phyloP scores from a whole-genome alignment of 331 rosid genomes.

The Rosa hybrid region DNA sequence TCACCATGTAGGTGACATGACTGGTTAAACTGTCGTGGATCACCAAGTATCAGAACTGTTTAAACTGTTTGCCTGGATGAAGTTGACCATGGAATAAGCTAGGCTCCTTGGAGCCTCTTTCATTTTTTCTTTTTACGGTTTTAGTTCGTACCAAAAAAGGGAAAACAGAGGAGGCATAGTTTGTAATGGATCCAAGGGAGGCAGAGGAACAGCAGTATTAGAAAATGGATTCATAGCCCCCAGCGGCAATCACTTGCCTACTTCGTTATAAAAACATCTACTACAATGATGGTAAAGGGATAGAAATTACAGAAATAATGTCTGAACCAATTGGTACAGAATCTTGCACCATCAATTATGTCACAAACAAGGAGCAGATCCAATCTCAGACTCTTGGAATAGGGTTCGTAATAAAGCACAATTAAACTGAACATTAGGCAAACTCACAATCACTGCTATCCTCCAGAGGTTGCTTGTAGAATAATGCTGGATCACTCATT shows the following conservation, averaged over 20 bases:
- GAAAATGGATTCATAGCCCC: neutral
- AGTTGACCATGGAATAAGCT: neutral
- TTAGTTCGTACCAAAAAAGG: neutral
- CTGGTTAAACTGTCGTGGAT: neutral
- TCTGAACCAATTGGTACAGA: neutral
- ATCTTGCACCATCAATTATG: conserved; percentile 2
- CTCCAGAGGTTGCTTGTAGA: neutral
- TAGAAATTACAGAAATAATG: neutral
- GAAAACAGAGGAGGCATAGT: neutral
- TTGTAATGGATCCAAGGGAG: neutral
- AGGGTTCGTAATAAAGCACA: neutral
- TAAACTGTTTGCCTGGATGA: neutral
- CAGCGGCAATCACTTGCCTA: neutral
- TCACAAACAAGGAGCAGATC: neutral
- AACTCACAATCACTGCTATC: neutral
- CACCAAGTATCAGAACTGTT: neutral
- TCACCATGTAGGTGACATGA: neutral
- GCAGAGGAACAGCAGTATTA: neutral
- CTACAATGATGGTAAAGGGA: neutral
- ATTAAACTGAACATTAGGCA: neutral
- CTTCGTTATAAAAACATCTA: neutral
- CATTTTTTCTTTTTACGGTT: neutral
- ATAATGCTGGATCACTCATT: neutral
- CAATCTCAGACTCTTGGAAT: neutral
- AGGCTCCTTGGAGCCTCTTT: neutral